These are phyloP conservation scores for Evernia prunastri DNA, from an alignment of 495 filamentous ascomycete genomes.

Conservation along the genomic window DNA sequence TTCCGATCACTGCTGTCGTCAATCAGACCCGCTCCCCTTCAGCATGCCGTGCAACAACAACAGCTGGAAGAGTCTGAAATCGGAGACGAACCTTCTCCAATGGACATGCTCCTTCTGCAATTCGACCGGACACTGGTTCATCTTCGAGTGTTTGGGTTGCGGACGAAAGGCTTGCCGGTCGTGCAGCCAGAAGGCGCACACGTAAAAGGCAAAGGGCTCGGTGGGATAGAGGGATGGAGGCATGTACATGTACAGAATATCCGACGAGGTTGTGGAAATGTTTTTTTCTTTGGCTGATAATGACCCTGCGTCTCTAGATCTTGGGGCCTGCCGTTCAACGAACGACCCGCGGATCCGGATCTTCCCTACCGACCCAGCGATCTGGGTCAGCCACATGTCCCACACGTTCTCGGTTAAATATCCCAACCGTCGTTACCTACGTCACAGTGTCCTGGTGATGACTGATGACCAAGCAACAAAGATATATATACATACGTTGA, in stretches of 20 bases:
- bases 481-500: background rate
- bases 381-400: background rate
- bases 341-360: background rate
- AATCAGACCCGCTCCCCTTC: background rate
- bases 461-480: background rate
- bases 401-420: background rate
- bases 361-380: background rate
- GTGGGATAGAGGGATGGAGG: background rate
- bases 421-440: no score
- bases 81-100: conserved; percentile 63
- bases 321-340: background rate
- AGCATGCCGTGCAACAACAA: conserved; percentile 15
- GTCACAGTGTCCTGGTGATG: background rate
- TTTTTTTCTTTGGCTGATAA: background rate
- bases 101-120: conserved; percentile 76
- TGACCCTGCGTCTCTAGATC: background rate
- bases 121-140: conserved; percentile 73
- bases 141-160: conserved; percentile 74
- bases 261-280: background rate
- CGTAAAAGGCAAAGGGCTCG: background rate
- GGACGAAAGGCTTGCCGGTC: conserved; percentile 66
- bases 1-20: background rate
- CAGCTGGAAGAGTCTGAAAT: conserved; percentile 56
- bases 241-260: background rate
- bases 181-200: conserved; percentile 47